A percentile compares a stretch with the other conserved stretches of the same genome.
These are phyloP conservation scores for Groenewaldozyma sp. DNA, from an alignment of 1,139 yeast genomes.

Conservation along the genomic window DNA sequence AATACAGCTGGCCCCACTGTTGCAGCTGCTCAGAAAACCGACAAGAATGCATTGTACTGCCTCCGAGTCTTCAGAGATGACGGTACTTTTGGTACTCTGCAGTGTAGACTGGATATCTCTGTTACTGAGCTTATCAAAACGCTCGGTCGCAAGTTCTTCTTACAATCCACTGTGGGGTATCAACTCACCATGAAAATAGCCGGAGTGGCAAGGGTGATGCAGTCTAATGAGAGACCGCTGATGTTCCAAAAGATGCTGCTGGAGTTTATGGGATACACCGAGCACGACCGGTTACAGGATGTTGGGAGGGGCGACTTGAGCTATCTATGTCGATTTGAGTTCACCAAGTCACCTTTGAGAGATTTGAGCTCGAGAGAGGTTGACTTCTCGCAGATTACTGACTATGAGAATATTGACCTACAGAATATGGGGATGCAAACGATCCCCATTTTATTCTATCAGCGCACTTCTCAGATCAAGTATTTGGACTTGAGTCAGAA, in stretches of 20 bases:
- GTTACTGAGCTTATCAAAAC: slow-evolving; percentile 63
- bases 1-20: slow-evolving; percentile 23
- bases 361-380: slow-evolving; percentile 59
- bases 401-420: slow-evolving; percentile 67
- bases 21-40: slow-evolving; percentile 2
- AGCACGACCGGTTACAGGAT: slow-evolving; percentile 62
- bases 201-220: slow-evolving; percentile 63
- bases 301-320: slow-evolving; percentile 85
- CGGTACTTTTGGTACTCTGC: slow-evolving; percentile 72
- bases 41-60: slow-evolving; percentile 29
- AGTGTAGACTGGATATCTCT: slow-evolving; percentile 67
- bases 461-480: slow-evolving; percentile 73
- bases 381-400: slow-evolving; percentile 34
- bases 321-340: slow-evolving; percentile 74
- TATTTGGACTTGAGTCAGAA: slow-evolving; percentile 78
- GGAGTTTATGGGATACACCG: slow-evolving; percentile 70
- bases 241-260: slow-evolving; percentile 67
- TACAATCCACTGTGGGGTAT: slow-evolving; percentile 60
- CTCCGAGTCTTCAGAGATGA: slow-evolving; percentile 70
- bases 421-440: slow-evolving; percentile 70
- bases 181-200: slow-evolving; percentile 77
- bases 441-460: slow-evolving; percentile 75
- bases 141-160: slow-evolving; percentile 67
- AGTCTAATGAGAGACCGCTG: slow-evolving; percentile 68
- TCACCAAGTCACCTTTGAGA: slow-evolving; percentile 58